Base-by-base conservation (phyloP, 768 basidiomycete genomes). In the Lactarius hatsudake region DNA sequence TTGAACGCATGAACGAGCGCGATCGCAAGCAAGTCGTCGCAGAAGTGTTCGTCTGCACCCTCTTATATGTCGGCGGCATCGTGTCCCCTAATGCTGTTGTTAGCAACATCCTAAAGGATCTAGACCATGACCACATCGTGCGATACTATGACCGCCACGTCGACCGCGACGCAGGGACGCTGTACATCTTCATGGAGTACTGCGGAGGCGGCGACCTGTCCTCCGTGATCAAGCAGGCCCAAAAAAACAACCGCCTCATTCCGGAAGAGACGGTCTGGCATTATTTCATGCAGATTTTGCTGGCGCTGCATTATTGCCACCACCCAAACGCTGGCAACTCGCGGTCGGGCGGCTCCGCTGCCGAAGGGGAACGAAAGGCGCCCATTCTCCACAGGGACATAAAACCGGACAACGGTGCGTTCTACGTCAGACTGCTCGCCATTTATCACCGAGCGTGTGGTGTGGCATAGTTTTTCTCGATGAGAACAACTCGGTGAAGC, bases 151-250 rank as follows among this genome's bases (percentile, higher is more conserved):
- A 97, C 81, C 85, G 94, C 68, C 82, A 91, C 74, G 93, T 98
- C 65, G 97, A 99, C 80, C 83, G 91, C 69, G 92, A 95, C 60
- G 84, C 86, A 45, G 94, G 94, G 26, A 91, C 95, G 64, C 86
- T 98, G 54, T 98, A 98, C 76, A 98, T 99, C 69, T 83, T 98
- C 71, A 99, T 98, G 97, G 97, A 99, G 80, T 98, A 94, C 76
- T 99, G 97, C 74, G 95, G 94, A 5, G 96, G 95, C 26, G 97
- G 97, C 15, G 97, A 99, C 79, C 84, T 99, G 62, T 93, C 93
- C 1, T 80, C 84, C 42, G 78, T 97, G 73, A 97, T 98, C 76
- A 92, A 93, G 73, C 88, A 87, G 69, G 85, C 91, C 1, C 76
- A 81, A 67, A 88, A 87, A 74, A 81, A 85, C 63, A 86, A 83